Base-by-base conservation (phyloP, 2,329 filamentous ascomycete genomes). In the Thermoascus crustaceus region DNA sequence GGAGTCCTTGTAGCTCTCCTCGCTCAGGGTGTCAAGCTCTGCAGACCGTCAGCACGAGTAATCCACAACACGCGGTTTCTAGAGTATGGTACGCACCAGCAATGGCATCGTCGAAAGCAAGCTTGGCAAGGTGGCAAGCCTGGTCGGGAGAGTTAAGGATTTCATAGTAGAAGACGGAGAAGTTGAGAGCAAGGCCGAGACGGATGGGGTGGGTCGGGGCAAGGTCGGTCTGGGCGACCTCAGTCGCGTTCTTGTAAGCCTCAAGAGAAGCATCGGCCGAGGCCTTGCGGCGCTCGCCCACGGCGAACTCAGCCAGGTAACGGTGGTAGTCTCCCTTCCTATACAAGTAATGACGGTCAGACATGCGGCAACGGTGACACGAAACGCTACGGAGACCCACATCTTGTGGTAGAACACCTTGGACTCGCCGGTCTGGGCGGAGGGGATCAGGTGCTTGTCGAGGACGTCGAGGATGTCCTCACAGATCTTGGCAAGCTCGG, bases 381-480 rank as follows among this genome's bases (percentile, higher is more conserved):
- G 35, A 16, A 11, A 21, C 17, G 20, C 13, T 41, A 46, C 7
- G 14, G 32, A 33, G 25, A 62, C 94, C 86, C 73, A 95, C 89
- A 96, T 96, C 81, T 96, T 96, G 82, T 95, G 88, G 76, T 96
- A 96, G 71, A 96, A 96, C 64, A 96, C 89, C 81, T 95, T 96
- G 67, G 87, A 94, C 77, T 96, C 89, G 72, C 89, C 89, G 51
- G 85, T 83, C 70, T 91, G 83, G 62, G 89, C 89, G 70, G 91
- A 89, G 68, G 88, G 88, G 63, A 96, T 96, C 60, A 96, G 76
- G 63, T 80, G 81, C 60, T 94, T 75, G 66, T 95, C 88, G 50
- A 96, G 76, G 54, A 96, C 89, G 57, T 94, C 82, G 53, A 96
- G 82, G 53, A 95, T 86, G 73, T 96, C 89, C 73, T 95, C 80